These are phyloP conservation scores for Magnusiomyces tetraspermus DNA, from an alignment of 1,139 yeast genomes.

Conservation along the genomic window DNA sequence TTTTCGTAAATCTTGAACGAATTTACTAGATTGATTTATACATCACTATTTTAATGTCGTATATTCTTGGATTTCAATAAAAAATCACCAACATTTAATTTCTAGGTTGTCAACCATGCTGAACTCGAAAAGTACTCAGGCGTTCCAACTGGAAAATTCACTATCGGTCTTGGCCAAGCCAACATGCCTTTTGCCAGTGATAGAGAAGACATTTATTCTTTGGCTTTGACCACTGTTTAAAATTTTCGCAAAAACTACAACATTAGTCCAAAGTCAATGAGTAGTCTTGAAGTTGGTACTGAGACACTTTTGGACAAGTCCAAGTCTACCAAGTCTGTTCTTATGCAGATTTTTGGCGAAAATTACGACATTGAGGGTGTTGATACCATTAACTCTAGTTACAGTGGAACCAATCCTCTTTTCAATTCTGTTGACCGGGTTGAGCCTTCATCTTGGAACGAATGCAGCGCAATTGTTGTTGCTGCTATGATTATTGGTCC, in stretches of 20 bases:
- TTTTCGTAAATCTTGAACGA: too few relatives aligned
- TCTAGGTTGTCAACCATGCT: conserved; percentile 70
- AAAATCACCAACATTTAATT: too few relatives aligned
- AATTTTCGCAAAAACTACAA: conserved; percentile 69
- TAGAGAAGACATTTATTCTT: conserved; percentile 92
- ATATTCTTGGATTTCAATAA: too few relatives aligned
- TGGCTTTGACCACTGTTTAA: conserved; percentile 74
- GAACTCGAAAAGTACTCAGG: conserved; percentile 80
- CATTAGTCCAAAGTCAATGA: conserved; percentile 71
- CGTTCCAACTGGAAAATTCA: conserved; percentile 89
- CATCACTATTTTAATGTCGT: too few relatives aligned
- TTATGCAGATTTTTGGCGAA: conserved; percentile 88
- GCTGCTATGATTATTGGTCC: conserved; percentile 94
- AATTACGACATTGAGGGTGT: conserved; percentile 92
- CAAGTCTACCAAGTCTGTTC: conserved; percentile 89
- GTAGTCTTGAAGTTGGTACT: conserved; percentile 97
- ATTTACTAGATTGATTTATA: too few relatives aligned
- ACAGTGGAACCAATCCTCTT: conserved; percentile 95
- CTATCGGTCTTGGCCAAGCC: conserved; percentile 97
- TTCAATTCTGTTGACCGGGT: conserved; percentile 94
- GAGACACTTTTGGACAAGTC: conserved; percentile 96
- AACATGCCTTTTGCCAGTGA: conserved; percentile 96
- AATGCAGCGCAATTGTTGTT: conserved; percentile 94
- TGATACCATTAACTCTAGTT: conserved; percentile 95
- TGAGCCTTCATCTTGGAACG: conserved; percentile 96